Conservation (phyloP, 2,329 filamentous ascomycete species). For the Purpureocillium takamizusanense region DNA sequence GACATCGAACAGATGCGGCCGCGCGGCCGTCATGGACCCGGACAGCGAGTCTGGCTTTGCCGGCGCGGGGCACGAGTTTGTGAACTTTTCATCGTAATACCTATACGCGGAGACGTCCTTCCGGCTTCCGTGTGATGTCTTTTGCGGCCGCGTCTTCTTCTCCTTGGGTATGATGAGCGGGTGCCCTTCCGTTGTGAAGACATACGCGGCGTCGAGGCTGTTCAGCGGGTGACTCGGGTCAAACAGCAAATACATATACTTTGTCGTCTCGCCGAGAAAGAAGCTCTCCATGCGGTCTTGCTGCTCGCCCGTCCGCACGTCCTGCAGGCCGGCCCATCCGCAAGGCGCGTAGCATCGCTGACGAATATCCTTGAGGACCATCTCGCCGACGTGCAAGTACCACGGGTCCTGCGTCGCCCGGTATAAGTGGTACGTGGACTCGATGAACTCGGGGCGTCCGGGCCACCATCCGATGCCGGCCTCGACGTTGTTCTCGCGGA, state of each 20-base stretch:
- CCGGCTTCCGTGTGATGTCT: slow-evolving; percentile 5
- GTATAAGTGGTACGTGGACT: slow-evolving; percentile 95
- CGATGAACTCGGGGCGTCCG: slow-evolving; percentile 90
- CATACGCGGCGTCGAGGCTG: slow-evolving; percentile 73
- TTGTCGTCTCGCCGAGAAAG: slow-evolving; percentile 91
- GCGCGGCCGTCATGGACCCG: slow-evolving; percentile 70
- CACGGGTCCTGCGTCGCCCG: slow-evolving; percentile 88
- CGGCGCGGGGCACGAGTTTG: slow-evolving; percentile 54
- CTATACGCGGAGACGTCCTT: slow-evolving; percentile 16
- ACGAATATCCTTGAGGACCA: slow-evolving; percentile 83
- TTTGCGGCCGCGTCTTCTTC: slow-evolving; percentile 8
- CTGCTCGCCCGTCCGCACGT: slow-evolving; percentile 74
- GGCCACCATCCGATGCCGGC: slow-evolving; percentile 90
- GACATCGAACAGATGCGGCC: slow-evolving; percentile 79
- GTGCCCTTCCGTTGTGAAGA: slow-evolving; percentile 95
- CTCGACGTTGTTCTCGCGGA: slow-evolving; percentile 74
- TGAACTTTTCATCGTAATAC: slow-evolving; percentile 36
- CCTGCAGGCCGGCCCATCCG: slow-evolving; percentile 85
- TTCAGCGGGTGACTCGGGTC: slow-evolving; percentile 82
- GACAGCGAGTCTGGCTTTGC: slow-evolving; percentile 54
- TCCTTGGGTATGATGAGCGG: slow-evolving; percentile 69
- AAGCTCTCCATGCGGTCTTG: slow-evolving; percentile 98
- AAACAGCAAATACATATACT: slow-evolving; percentile 91
- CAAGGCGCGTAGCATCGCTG: slow-evolving; percentile 83
- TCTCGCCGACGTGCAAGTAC: slow-evolving; percentile 94